Evolutionary conservation across 2,329 filamentous ascomycete species (phyloP).

Genomic region (Xylaria sp.): DNA sequence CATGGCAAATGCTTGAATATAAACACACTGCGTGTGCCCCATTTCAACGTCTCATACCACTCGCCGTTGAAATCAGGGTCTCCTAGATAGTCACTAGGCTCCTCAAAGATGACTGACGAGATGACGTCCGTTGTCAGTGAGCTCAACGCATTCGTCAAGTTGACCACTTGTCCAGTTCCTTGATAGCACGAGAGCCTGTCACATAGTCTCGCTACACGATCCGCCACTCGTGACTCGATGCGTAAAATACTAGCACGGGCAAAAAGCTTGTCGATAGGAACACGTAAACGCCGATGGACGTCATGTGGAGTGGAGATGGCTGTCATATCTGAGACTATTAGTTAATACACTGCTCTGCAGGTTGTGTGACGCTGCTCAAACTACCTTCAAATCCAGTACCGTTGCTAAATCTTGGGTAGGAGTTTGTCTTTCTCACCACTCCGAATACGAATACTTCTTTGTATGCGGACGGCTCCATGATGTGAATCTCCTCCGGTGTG

Average conservation of each 20-base stretch:
- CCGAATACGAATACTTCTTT: not conserved
- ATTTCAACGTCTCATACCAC: conserved; percentile 10
- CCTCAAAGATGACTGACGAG: conserved; percentile 9
- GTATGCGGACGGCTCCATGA: conserved; percentile 6
- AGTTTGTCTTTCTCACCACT: conserved; percentile 4
- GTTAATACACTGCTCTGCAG: not conserved
- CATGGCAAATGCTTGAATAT: conserved; percentile 12
- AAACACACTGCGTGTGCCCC: conserved; percentile 3
- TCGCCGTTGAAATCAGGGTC: conserved; percentile 11
- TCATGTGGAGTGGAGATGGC: conserved; percentile 2
- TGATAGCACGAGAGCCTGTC: not conserved
- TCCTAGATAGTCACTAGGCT: conserved; percentile 13
- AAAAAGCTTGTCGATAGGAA: conserved; percentile 4
- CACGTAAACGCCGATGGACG: conserved; percentile 1
- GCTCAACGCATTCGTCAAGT: conserved; percentile 1
- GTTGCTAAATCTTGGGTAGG: not conserved
- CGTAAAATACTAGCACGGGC: conserved; percentile 1
- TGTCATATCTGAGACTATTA: not conserved
- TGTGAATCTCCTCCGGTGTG: conserved; percentile 11
- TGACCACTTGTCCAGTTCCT: conserved; percentile 7
- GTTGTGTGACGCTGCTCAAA: not conserved
- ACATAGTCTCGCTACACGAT: not conserved
- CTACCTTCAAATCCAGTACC: conserved; percentile 15
- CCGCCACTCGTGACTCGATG: conserved; percentile 3
- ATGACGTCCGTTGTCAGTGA: conserved; percentile 14